These are phyloP conservation scores for Wickerhamiella hasegawae DNA, from an alignment of 805 yeast genomes.

Conservation along the genomic window DNA sequence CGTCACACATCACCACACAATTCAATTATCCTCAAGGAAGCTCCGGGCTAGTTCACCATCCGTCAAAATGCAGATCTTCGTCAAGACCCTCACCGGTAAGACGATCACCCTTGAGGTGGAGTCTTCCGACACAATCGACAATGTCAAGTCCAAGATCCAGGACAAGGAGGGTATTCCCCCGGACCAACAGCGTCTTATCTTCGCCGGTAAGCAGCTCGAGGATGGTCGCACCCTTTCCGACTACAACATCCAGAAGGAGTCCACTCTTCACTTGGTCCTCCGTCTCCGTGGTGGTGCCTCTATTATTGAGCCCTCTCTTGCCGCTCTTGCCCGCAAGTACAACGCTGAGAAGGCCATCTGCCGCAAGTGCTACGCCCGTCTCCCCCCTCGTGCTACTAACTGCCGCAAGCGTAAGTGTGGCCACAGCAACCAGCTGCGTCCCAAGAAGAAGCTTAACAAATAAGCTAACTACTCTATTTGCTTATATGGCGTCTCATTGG, in stretches of 20 bases:
- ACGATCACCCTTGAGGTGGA: slow-evolving; percentile 97
- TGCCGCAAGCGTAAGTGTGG: slow-evolving; percentile 99
- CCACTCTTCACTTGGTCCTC: slow-evolving; percentile 87
- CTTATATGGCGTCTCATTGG: no score
- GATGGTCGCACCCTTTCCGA: slow-evolving; percentile 98
- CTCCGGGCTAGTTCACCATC: no score
- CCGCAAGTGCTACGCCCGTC: slow-evolving; percentile 99
- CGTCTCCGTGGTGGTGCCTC: slow-evolving; percentile 87
- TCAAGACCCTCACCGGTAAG: slow-evolving; percentile 99
- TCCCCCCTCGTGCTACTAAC: slow-evolving; percentile 99
- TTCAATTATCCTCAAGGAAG: no score
- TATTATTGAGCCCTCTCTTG: slow-evolving; percentile 97
- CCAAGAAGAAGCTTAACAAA: slow-evolving; percentile 98
- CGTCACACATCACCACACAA: no score
- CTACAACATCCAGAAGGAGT: slow-evolving; percentile 99
- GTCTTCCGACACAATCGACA: slow-evolving; percentile 97
- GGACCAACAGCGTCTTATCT: slow-evolving; percentile 98
- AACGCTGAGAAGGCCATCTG: slow-evolving; percentile 99
- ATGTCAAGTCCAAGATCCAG: slow-evolving; percentile 96
- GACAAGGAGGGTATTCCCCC: slow-evolving; percentile 99
- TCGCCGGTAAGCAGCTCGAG: slow-evolving; percentile 99
- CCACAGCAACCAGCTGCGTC: slow-evolving; percentile 99
- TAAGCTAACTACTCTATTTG: no score
- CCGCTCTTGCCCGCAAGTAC: slow-evolving; percentile 98
- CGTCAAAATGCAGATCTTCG: slow-evolving; percentile 81